These are phyloP conservation scores for Coemansia sp. DNA, from an alignment of 192 early-diverging fungal species.

Conservation along the genomic window DNA sequence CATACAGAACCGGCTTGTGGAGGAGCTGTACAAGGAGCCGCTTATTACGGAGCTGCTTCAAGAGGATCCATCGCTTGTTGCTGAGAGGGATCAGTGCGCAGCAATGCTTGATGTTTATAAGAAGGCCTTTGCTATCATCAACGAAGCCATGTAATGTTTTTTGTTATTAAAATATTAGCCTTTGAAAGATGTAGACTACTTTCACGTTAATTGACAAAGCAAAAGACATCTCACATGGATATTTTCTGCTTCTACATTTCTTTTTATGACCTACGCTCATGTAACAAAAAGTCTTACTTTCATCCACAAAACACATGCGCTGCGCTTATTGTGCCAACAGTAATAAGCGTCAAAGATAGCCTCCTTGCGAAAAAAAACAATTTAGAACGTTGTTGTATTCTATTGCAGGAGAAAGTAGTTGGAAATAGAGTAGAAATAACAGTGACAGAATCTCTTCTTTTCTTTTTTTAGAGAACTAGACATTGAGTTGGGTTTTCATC, in stretches of 20 bases:
- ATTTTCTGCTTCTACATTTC: background rate
- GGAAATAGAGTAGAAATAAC: background rate
- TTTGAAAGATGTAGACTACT: too few species aligned
- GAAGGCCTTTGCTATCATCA: conserved; percentile 68
- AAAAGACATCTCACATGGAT: too few species aligned
- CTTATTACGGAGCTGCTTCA: conserved; percentile 70
- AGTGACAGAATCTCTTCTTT: too few species aligned
- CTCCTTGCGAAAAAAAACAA: background rate
- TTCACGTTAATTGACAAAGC: too few species aligned
- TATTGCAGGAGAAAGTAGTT: background rate
- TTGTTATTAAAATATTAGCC: too few species aligned
- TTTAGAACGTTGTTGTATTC: conserved; percentile 1
- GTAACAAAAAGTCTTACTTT: background rate
- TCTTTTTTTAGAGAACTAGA: conserved; percentile 3
- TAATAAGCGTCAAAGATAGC: background rate
- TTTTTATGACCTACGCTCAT: background rate
- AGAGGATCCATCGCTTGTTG: conserved; percentile 71
- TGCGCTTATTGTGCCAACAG: background rate
- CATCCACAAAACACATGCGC: too few species aligned
- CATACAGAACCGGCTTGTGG: conserved; percentile 75
- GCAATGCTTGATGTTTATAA: conserved; percentile 77
- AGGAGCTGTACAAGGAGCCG: conserved; percentile 70
- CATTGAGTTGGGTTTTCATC: conserved; percentile 50
- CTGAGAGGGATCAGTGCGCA: conserved; percentile 73
- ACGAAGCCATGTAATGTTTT: conserved; percentile 46